Base-by-base conservation (phyloP, 352 stramenopile species). In the Thalassiosira hispida region DNA sequence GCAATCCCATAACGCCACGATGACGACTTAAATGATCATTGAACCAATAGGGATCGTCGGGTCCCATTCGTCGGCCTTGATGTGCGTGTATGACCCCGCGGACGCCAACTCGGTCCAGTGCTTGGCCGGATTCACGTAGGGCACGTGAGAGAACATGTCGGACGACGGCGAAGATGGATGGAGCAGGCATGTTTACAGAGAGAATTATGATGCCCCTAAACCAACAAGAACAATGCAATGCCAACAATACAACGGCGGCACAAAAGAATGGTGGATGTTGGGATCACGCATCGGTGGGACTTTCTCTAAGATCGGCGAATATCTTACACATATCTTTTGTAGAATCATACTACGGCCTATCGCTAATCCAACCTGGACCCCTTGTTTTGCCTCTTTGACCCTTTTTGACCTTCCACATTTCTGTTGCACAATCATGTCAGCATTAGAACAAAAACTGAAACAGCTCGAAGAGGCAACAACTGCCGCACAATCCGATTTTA, bases 121-220 rank as follows among this genome's bases (percentile, higher is more conserved):
- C 95, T 92, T 98, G 96, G 75, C 96, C 96, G 49, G 96, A 98
- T 93, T 99, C 96, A 59, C 96, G 94, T 65, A 98, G 93, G 65
- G 94, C 95, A 62, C 96, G 94, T 70, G 96, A 96, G 35, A 94
- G 42, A 7, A 84, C 80, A 56, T 94, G 87, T 55, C 86, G 78
- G 57, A 98, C 31, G 9, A 84, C 63, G 60, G 77, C 62, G 60
- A 84, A 33, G 16, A 84, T 27, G 18, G 77, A 77, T 61, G 69
- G 77, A 22, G 69, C 46, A 46, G 77, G 77, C 77, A 84, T 84
- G 3, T 38, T 38, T 38, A 8, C 31, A 38, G 31, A 38, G 3
- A 38, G 31, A 38, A 38, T 38, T n/a, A n/a, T n/a, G n/a, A n/a
- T n/a, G n/a, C n/a, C n/a, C n/a, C n/a, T n/a, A n/a, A n/a, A n/a